Evolutionary conservation across 164 flowering plant genomes (phyloP), one percentile per base, ranked within the genome.

Genomic region (Annona cherimola): DNA sequence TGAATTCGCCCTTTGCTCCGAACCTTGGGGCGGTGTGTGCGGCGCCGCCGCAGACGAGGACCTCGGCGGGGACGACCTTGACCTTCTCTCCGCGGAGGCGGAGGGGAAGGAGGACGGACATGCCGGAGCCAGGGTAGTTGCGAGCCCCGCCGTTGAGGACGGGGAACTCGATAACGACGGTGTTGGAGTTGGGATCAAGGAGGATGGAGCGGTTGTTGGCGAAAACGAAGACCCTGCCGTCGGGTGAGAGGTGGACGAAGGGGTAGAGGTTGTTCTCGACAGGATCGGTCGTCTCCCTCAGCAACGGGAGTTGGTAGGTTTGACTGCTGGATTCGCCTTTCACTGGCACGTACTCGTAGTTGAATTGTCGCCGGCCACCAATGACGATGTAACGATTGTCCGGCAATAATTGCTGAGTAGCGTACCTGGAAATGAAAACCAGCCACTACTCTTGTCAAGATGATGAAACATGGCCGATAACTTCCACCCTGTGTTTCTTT

Each of bases 191-290:
- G 18, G 86, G 85, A 72, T 85, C 67, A 61, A 96, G 74, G 16
- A 96, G 79, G 67, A 93, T 79, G 1, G 97, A 81, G 2, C 88
- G 84, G 78, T 78, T 77, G 86, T 96, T 96, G 68, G 98, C 96
- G 20, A 96, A 81, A 70, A 96, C 74, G 83, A 88, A 96, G 82
- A 93, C 77, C 77, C 87, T 90, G 42, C 96, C 95, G 66, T 96
- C 97, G 0, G 96, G 82, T 40, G 86, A 81, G 39, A 96, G 87
- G 78, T 85, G 75, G 42, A 90, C 87, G 66, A 91, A 91, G 0
- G 99, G 99, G 84, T 93, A 96, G 43, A 96, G 86, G 64, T 91
- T 93, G 91, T 96, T 93, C 76, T 96, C 96, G 4, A 57, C 76
- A 0, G 63, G 20, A 39, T 89, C 95, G 0, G 81, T 78, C 11